Conservation (phyloP, 805 yeast genomes). For the Ogataea philodendri region DNA sequence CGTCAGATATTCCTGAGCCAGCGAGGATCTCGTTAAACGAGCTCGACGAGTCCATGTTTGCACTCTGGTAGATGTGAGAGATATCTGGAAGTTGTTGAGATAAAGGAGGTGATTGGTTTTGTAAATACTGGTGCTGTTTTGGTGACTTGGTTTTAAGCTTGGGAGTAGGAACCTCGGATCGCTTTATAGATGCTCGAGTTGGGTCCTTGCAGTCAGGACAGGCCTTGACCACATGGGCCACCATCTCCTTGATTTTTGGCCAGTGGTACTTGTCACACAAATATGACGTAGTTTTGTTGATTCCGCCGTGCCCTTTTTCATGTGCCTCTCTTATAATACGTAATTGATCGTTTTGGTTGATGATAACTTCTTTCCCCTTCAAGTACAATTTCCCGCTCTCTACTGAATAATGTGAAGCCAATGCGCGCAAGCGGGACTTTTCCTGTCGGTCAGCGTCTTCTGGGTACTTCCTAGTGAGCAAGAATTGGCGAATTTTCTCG, state of each 20-base stretch:
- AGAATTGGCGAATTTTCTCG: slow-evolving; percentile 72
- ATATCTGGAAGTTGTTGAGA: slow-evolving; percentile 18
- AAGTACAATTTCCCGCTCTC: slow-evolving; percentile 70
- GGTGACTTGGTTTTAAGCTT: slow-evolving; percentile 8
- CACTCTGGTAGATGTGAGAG: slow-evolving; percentile 14
- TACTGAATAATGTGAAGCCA: slow-evolving; percentile 73
- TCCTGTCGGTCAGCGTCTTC: slow-evolving; percentile 78
- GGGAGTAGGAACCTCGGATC: slow-evolving; percentile 19
- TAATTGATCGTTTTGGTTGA: slow-evolving; percentile 70
- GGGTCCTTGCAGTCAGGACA: slow-evolving; percentile 69
- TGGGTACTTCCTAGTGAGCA: slow-evolving; percentile 86
- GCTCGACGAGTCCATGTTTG: slow-evolving; percentile 31
- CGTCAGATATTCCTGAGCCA: slow-evolving; percentile 47
- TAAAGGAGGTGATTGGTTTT: slow-evolving; percentile 9
- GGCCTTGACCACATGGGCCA: slow-evolving; percentile 68
- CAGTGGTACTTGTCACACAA: slow-evolving; percentile 84
- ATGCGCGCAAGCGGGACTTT: slow-evolving; percentile 79
- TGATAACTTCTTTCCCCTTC: slow-evolving; percentile 79
- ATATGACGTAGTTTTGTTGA: slow-evolving; percentile 78
- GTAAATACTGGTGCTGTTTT: slow-evolving; percentile 5
- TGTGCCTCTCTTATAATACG: slow-evolving; percentile 74
- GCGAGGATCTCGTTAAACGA: slow-evolving; percentile 39
- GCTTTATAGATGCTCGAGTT: slow-evolving; percentile 16
- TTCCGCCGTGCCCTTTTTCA: slow-evolving; percentile 70
- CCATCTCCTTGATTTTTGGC: slow-evolving; percentile 88